phyloP scores from a whole-genome alignment of 495 filamentous ascomycete genomes.

The Choiromyces venosus region DNA sequence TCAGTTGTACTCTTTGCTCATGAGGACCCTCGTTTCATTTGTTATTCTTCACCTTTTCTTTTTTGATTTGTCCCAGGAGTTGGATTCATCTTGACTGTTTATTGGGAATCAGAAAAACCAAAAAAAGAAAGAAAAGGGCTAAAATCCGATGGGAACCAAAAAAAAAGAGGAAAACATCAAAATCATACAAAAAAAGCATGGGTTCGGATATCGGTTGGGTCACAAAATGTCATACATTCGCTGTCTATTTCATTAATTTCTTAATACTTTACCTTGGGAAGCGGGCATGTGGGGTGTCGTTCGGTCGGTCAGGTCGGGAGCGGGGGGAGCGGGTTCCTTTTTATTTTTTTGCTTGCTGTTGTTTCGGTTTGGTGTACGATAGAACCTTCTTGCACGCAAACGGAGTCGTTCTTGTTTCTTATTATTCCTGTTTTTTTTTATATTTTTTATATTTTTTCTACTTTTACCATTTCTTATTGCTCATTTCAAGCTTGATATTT shows the following conservation, averaged over 20 bases:
- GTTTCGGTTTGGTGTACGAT: conserved; percentile 39
- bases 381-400: conserved; percentile 40
- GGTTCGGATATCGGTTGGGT: conserved; percentile 16
- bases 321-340: neutral
- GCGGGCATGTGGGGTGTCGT: neutral
- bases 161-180: conserved; percentile 18
- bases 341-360: conserved; percentile 17
- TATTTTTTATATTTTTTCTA: neutral
- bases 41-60: conserved; percentile 17
- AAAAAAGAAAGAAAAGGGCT: conserved; percentile 19
- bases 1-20: neutral
- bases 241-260: conserved; percentile 7
- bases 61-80: neutral
- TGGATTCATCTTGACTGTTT: neutral
- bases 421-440: conserved; percentile 18
- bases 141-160: conserved; percentile 7
- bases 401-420: conserved; percentile 32
- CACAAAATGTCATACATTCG: conserved; percentile 16
- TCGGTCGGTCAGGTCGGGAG: neutral
- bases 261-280: neutral
- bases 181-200: conserved; percentile 12
- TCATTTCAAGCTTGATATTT: neutral
- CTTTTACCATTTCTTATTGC: neutral
- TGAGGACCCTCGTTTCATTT: conserved; percentile 19
- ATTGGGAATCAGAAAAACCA: conserved; percentile 11